Evolutionary conservation across 495 filamentous ascomycete species (phyloP), one percentile per base, ranked within the genome.

Genomic region (Podospora pseudocomata): DNA sequence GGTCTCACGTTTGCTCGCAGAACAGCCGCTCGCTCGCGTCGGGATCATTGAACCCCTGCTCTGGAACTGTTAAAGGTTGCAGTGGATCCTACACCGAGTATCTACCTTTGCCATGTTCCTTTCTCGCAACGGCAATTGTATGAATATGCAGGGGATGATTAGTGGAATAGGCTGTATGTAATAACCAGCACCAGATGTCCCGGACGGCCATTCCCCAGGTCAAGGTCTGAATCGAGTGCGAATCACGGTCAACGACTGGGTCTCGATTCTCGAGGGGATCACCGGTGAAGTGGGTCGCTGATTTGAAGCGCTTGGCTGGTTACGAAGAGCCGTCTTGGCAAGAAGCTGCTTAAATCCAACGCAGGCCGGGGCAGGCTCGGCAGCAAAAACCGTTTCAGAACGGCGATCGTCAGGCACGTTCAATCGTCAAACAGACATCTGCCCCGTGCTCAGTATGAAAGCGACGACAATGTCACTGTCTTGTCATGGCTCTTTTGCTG

Each of bases 341-440:
- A 63, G 68, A 64, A 49, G 55, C 54, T 32, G 59, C 54, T 66
- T 56, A 58, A 61, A 60, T 53, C 34, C 60, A 65, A 65, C 61
- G 61, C 66, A 66, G 54, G 71, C 63, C 67, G 70, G 74, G 64
- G 65, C 72, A 65, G 57, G 66, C 60, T 67, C 65, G 55, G 71
- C 66, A 71, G 67, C 73, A 65, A 64, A 72, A 71, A 62, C 67
- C 30, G 77, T 79, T 79, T 79, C 76, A 79, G 69, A 65, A 73
- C 54, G 67, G 20, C 49, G 71, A 79, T 77, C 73, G 66, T 58
- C 76, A 78, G 70, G 74, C 60, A 72, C 66, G 23, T 55, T 53
- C 57, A 55, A 27, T 70, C 65, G 72, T 63, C 61, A 63, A 44
- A 63, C 61, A 44, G 19, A 19, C 16, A 32, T 61, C 16, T 15